Percentiles rank a stretch among this genome's conserved stretches.
phyloP scores from a whole-genome alignment of 2,329 filamentous ascomycete genomes.

The Neocucurbitaria cava region DNA sequence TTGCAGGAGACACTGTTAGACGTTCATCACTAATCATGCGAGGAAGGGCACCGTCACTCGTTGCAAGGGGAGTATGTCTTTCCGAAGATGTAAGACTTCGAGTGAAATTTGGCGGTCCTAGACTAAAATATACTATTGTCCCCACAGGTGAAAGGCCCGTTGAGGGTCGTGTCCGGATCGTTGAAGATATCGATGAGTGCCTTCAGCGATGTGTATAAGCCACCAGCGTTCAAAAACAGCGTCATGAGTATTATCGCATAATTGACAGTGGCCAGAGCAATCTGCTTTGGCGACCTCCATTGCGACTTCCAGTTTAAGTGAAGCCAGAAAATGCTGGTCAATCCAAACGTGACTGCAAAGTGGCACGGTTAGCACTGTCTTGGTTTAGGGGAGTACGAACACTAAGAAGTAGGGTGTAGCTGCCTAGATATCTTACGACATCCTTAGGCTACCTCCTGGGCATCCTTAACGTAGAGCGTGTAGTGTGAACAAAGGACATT shows the following conservation, averaged over 20 bases:
- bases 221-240: slow-evolving; percentile 33
- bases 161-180: slow-evolving; percentile 29
- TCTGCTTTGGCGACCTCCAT: slow-evolving; percentile 47
- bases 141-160: slow-evolving; percentile 38
- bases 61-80: background rate
- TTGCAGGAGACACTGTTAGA: no score
- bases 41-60: background rate
- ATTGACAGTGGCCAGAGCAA: slow-evolving; percentile 55
- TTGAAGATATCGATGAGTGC: slow-evolving; percentile 38
- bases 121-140: slow-evolving; percentile 40
- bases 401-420: no score
- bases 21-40: no score
- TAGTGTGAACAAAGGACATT: no score
- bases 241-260: slow-evolving; percentile 48
- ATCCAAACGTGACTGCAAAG: slow-evolving; percentile 64
- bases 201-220: slow-evolving; percentile 35
- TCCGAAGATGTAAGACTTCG: background rate
- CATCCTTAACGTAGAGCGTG: no score
- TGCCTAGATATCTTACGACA: no score
- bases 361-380: no score
- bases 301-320: slow-evolving; percentile 53
- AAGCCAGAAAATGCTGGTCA: slow-evolving; percentile 56
- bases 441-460: no score
- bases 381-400: no score
- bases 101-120: background rate